Conservation (phyloP, 768 basidiomycete species). For the Lentinula lateritia region DNA sequence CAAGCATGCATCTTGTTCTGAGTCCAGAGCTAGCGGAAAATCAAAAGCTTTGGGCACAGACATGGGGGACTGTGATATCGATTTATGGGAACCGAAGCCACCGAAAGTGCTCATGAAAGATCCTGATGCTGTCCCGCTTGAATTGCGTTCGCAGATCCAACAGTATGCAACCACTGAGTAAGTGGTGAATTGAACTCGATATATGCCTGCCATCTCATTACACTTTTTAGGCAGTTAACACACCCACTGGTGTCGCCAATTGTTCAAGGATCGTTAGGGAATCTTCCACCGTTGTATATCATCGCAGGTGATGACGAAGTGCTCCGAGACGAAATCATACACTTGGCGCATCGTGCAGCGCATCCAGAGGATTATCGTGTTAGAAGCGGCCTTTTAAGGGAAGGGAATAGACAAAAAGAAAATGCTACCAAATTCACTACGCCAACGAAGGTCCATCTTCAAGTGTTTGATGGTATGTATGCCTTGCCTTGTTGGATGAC, state of each 20-base stretch:
- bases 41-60: conserved; percentile 10
- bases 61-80: conserved; percentile 18
- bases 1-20: background rate
- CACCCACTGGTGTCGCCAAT: conserved; percentile 74
- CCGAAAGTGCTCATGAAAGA: conserved; percentile 52
- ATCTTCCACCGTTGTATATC: conserved; percentile 72
- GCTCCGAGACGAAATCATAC: conserved; percentile 72
- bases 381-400: conserved; percentile 44
- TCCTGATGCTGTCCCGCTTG: conserved; percentile 35
- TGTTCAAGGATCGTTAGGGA: conserved; percentile 66
- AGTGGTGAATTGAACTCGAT: conserved; percentile 14
- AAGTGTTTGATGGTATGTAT: conserved; percentile 63
- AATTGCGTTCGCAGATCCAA: conserved; percentile 64
- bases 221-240: conserved; percentile 40
- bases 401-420: conserved; percentile 41
- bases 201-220: background rate
- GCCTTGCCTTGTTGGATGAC: background rate
- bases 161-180: conserved; percentile 72
- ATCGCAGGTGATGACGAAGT: conserved; percentile 71
- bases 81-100: conserved; percentile 48
- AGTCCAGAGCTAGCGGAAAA: background rate
- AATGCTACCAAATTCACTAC: conserved; percentile 44
- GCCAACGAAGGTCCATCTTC: conserved; percentile 64
- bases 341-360: conserved; percentile 76
- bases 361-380: conserved; percentile 61